These are phyloP conservation scores for Claviceps quebecensis DNA, from an alignment of 2,329 filamentous ascomycete species.

Conservation along the genomic window DNA sequence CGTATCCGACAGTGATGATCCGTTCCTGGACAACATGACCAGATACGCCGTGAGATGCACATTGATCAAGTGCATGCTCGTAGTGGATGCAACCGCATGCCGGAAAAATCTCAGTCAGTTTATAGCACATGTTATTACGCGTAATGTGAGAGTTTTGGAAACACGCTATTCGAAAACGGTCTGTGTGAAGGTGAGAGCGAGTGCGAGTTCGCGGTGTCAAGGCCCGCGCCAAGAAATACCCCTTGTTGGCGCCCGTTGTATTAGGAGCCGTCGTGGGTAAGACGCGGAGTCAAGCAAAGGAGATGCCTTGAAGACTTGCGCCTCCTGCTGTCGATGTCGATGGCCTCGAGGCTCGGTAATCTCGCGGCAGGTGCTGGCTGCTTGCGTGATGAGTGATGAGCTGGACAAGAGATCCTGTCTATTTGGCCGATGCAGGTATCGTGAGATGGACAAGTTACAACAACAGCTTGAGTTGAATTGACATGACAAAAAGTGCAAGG, in stretches of 20 bases:
- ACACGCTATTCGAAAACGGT: neutral
- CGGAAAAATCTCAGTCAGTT: slow-evolving; percentile 73
- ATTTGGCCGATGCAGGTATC: neutral
- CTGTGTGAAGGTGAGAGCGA: neutral
- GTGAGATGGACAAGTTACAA: neutral
- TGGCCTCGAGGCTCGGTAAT: too few relatives aligned
- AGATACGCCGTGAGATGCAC: slow-evolving; percentile 57
- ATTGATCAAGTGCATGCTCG: slow-evolving; percentile 74
- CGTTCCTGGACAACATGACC: slow-evolving; percentile 61
- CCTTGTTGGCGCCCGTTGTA: neutral
- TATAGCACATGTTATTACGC: slow-evolving; percentile 59
- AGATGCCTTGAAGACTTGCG: neutral
- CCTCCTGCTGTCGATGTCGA: neutral
- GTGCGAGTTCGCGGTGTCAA: neutral
- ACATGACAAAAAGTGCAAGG: neutral
- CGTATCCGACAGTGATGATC: slow-evolving; percentile 70
- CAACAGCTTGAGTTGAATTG: neutral
- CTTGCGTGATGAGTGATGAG: neutral
- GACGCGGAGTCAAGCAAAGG: slow-evolving; percentile 1
- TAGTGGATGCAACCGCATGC: slow-evolving; percentile 83
- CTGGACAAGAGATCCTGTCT: neutral
- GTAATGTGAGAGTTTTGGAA: slow-evolving; percentile 2
- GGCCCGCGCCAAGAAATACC: neutral
- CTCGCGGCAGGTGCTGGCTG: too few relatives aligned
- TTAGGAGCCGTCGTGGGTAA: neutral